Evolutionary conservation across 352 stramenopile species (phyloP).

Genomic region (Phytophthora litchii): DNA sequence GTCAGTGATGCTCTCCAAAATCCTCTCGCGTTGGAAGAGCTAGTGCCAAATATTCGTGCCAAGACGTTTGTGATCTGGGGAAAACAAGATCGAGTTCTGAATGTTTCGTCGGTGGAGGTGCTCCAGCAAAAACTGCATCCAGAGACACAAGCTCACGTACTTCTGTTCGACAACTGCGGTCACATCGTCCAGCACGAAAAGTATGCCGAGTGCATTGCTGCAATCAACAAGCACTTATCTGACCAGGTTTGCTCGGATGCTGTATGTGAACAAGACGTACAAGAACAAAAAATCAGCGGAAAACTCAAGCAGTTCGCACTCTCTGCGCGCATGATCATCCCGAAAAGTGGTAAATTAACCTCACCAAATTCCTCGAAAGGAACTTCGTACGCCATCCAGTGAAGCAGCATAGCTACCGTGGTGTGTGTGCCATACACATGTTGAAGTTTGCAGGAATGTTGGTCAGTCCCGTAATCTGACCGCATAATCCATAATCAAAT

Average conservation of each 20-base stretch:
- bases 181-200: conserved; percentile 77
- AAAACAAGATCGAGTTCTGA: conserved; percentile 68
- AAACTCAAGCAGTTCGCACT: conserved; percentile 11
- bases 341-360: conserved; percentile 8
- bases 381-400: conserved; percentile 8
- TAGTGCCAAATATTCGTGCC: conserved; percentile 56
- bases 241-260: background rate
- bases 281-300: conserved; percentile 3
- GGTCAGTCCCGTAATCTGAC: conserved; percentile 19
- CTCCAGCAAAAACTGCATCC: conserved; percentile 52
- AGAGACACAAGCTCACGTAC: conserved; percentile 29
- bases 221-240: conserved; percentile 60
- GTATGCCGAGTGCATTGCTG: conserved; percentile 49
- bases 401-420: too few relatives aligned
- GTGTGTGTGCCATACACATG: too few relatives aligned
- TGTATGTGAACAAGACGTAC: background rate
- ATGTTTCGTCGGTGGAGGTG: conserved; percentile 65
- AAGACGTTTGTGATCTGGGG: conserved; percentile 74
- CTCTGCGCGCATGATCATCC: conserved; percentile 6
- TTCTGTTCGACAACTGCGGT: conserved; percentile 65
- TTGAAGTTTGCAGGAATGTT: conserved; percentile 25
- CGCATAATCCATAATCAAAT: conserved; percentile 3
- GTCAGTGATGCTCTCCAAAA: conserved; percentile 54
- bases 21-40: conserved; percentile 58
- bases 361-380: background rate